phyloP scores from a whole-genome alignment of 192 early-diverging fungal species.

The Linnemannia schmuckeri region DNA sequence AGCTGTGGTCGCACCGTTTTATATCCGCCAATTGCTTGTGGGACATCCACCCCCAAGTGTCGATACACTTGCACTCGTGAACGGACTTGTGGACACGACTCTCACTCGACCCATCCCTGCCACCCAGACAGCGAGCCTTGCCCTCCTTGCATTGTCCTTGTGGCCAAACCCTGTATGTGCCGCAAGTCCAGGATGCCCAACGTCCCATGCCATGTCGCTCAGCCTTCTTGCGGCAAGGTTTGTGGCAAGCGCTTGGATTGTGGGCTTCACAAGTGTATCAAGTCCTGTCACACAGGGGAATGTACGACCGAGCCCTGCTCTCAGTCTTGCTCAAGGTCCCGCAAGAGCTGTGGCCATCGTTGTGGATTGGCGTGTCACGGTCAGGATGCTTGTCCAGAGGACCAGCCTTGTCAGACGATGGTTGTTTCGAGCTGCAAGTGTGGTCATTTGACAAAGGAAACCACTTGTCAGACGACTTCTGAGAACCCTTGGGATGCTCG shows the following conservation, averaged over 20 bases:
- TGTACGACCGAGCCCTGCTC: conserved; percentile 74
- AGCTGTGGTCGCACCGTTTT: conserved; percentile 84
- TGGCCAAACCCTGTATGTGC: conserved; percentile 77
- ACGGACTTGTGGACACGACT: conserved; percentile 82
- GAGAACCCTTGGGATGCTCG: conserved; percentile 50
- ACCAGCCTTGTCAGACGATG: conserved; percentile 70
- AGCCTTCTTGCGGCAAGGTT: conserved; percentile 74
- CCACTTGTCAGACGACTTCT: conserved; percentile 73
- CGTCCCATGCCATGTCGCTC: conserved; percentile 81
- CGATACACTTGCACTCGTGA: conserved; percentile 75
- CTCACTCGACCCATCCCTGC: conserved; percentile 79
- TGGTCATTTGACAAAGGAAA: conserved; percentile 69
- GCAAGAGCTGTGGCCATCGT: conserved; percentile 83
- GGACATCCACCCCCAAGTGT: conserved; percentile 79
- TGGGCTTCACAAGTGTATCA: conserved; percentile 82
- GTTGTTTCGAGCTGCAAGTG: conserved; percentile 78
- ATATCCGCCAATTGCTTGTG: conserved; percentile 88
- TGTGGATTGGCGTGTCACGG: conserved; percentile 83
- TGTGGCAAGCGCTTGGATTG: conserved; percentile 67
- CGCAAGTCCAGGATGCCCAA: conserved; percentile 80
- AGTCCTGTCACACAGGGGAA: conserved; percentile 84
- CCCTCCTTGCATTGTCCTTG: conserved; percentile 89
- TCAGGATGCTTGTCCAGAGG: conserved; percentile 78
- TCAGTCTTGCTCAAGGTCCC: conserved; percentile 77
- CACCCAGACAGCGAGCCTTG: conserved; percentile 86